Base-by-base conservation (phyloP, 1,284 basidiomycete genomes). In the Heliocybe sulcata region DNA sequence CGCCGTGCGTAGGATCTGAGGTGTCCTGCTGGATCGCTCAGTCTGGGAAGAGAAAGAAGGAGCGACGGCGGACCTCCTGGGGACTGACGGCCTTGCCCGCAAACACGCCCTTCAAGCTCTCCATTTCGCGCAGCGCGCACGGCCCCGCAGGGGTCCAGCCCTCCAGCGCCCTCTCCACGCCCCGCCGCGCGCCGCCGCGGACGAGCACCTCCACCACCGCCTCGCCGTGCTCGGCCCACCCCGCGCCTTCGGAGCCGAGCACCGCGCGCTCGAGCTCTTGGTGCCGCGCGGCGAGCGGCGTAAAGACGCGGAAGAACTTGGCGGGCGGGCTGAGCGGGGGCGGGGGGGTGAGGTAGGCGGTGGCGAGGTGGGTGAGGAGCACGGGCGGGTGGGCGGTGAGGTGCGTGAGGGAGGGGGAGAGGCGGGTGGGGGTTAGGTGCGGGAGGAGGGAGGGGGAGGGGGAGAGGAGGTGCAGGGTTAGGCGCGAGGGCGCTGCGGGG, bases 261-360 rank as follows among this genome's bases (percentile, higher is more conserved):
- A 87, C 76, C 14, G 90, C 70, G 45, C 67, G 70, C 59, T 87
- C 83, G 19, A 75, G 76, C 58, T 90, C 85, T 49, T 77, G 69
- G 2, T 61, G 65, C 12, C 90, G 77, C 61, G 83, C 79, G 35
- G 83, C 79, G 57, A 89, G 63, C 0, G 87, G 86, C 16, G 82
- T 66, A 63, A 91, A 91, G 4, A 87, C 74, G 29, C 73, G 70
- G 87, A 87, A 92, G 69, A 91, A 92, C 61, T 87, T 88, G 54
- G 77, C 72, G n/a, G 76, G 72, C 0, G 79, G 61, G 2, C 82
- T 77, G 35, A 74, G 63, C 3, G 85, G 83, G 0, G 90, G 87
- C 0, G 88, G 88, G 0, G 76, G 76, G 2, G 80, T 79, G 52
- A 90, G 75, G 65, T 90, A 91, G 20, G 82, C 79, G 38, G 74